Evolutionary conservation across 305 asterid genomes (phyloP), one percentile per base, ranked within the genome.

Genomic region (Plantago rigida): DNA sequence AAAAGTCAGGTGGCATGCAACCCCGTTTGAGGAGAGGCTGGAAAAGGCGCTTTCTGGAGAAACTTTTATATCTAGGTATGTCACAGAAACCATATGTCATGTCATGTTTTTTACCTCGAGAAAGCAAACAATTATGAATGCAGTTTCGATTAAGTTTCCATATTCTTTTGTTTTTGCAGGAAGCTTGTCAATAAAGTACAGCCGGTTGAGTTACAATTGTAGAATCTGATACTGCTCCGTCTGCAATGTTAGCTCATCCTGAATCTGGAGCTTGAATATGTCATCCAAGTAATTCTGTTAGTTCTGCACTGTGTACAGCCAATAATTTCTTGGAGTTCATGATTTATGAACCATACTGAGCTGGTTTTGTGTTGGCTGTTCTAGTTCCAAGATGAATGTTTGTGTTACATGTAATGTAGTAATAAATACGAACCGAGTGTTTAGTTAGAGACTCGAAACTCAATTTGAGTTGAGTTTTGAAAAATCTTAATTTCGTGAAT

Each of bases 11-110:
- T 91, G 98, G 98, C 98, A 91, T 62, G 95, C 94, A 55, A 87
- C 95, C n/a, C 90, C 98, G 51, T 91, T 91, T 64, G 96, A 87
- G 73, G 96, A 86, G 89, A 85, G 98, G 74, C 82, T 91, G 19
- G 98, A 91, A 73, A 91, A 91, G 75, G 98, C 98, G 44, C 71
- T 91, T 70, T 91, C 96, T 29, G 89, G 85, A 73, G 98, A 88
- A 72, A 63, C 85, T 67, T 62, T 70, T 36, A 73, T 71, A 71
- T 75, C 89, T 69, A 86, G 94, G 96, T 84, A 79, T 10, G 3
- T 3, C 2, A 47, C 3, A 50, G 14, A 50, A 52, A 11, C 3
- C 9, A 26, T 9, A 17, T 2, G 26, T 22, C 26, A 22, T 22
- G 26, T 22, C 1, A 12, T 52, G 17, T 11, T 22, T 36, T 52